Evolutionary conservation across 768 basidiomycete genomes (phyloP), one percentile per base, ranked within the genome.

Genomic region (Tulasnella sp.): DNA sequence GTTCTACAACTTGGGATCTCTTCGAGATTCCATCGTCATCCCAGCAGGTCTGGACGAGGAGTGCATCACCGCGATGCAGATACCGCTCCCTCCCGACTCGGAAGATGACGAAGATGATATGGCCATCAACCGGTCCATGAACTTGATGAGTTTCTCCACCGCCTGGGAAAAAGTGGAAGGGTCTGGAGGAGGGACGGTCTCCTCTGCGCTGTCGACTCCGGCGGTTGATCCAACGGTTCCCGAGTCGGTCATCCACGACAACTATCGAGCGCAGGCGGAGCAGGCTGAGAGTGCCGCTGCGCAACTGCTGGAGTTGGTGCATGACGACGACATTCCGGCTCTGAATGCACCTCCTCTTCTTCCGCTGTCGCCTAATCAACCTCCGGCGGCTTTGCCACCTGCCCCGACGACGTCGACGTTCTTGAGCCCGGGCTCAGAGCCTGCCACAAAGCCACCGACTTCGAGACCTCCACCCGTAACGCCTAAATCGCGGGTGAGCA

Each of bases 271-370:
- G 2, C 87, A 92, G 68, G 95, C 95, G 1, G 91, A 92, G 76
- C 95, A 97, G 78, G 95, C 95, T 0, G 92, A 95, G 78, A 94
- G 92, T 77, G 92, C 94, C 8, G 95, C 95, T 0, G 90, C 93
- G 78, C 86, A 92, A 65, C 81, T 98, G 34, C 79, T 96, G 42
- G 95, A 97, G 79, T 84, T 96, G 17, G 90, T 92, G 14, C 91
- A 94, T 74, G 86, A 89, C 16, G 91, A 92, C 63, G 89, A 88
- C 14, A 36, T 72, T 19, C 36, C 40, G 12, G 68, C 86, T 26
- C 81, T 83, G 11, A 83, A 89, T 14, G 88, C 88, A 1, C 78
- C 82, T 14, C 86, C 88, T 0, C 78, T 91, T 42, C 77, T 87
- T 47, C 78, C 76, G 67, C 73, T 79, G 32, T 80, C 82, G 19